phyloP scores from a whole-genome alignment of 805 yeast species.

The Schwanniomyces sp. region DNA sequence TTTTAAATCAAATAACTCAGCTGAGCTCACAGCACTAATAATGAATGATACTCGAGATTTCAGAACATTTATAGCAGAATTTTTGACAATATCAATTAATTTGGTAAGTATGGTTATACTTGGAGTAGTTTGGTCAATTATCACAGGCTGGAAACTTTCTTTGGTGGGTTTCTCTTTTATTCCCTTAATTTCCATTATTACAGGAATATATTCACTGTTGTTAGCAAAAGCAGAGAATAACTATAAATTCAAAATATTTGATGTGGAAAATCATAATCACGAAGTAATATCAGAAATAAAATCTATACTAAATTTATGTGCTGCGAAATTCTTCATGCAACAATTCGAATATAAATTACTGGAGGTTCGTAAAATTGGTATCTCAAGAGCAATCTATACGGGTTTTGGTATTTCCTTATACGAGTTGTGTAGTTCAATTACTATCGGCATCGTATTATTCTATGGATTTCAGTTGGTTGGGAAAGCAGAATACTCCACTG shows the following conservation, averaged over 20 bases:
- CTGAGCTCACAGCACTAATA: slow-evolving; percentile 62
- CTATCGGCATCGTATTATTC: slow-evolving; percentile 73
- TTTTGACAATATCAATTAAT: slow-evolving; percentile 54
- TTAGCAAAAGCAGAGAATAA: slow-evolving; percentile 56
- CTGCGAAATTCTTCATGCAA: slow-evolving; percentile 47
- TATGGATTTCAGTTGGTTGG: slow-evolving; percentile 79
- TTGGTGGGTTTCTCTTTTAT: slow-evolving; percentile 77
- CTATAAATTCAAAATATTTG: slow-evolving; percentile 58
- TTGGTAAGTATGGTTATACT: slow-evolving; percentile 52
- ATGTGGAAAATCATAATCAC: slow-evolving; percentile 49
- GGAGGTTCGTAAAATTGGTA: slow-evolving; percentile 39
- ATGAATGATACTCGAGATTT: slow-evolving; percentile 83
- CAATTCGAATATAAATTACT: slow-evolving; percentile 32
- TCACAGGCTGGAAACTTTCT: slow-evolving; percentile 82
- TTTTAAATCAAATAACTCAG: slow-evolving; percentile 45
- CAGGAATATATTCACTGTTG: slow-evolving; percentile 51
- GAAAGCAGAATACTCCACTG: slow-evolving; percentile 49
- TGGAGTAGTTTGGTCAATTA: slow-evolving; percentile 78
- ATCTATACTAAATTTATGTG: slow-evolving; percentile 59
- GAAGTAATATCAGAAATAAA: slow-evolving; percentile 60
- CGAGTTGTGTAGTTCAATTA: slow-evolving; percentile 51
- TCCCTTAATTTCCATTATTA: slow-evolving; percentile 57
- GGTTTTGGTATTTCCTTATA: slow-evolving; percentile 69
- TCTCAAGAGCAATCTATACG: slow-evolving; percentile 53
- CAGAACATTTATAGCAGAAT: slow-evolving; percentile 62